Conservation (phyloP, 768 basidiomycete genomes). For the Peribolospora baueri region DNA sequence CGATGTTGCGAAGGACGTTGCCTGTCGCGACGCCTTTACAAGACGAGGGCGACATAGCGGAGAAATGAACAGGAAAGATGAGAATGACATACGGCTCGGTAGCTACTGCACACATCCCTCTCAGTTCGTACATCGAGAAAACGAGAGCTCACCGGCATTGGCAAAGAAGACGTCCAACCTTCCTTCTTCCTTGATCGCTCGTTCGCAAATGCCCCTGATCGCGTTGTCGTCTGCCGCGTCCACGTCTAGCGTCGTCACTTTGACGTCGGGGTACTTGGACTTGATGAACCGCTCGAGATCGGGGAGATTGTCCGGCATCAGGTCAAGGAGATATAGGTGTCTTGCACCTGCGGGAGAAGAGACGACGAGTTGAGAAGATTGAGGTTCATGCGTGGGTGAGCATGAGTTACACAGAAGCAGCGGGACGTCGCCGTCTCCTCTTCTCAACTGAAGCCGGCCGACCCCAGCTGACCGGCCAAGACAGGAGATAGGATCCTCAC, state of each 20-base stretch:
- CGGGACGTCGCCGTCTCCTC: slow-evolving; percentile 14
- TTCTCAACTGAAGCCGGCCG: neutral
- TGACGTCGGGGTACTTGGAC: slow-evolving; percentile 46
- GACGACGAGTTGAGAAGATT: neutral
- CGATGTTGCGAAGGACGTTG: slow-evolving; percentile 28
- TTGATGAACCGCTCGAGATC: slow-evolving; percentile 45
- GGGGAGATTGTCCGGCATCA: slow-evolving; percentile 39
- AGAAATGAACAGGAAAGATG: too few species aligned
- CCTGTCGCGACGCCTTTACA: slow-evolving; percentile 21
- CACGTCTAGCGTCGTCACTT: slow-evolving; percentile 52
- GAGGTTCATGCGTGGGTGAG: neutral
- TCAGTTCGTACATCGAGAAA: neutral
- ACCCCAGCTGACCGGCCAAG: neutral
- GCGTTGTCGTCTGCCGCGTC: slow-evolving; percentile 61
- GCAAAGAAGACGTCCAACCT: slow-evolving; percentile 84
- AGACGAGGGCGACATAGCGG: too few species aligned
- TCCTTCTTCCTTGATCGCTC: slow-evolving; percentile 54
- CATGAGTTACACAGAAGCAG: slow-evolving; percentile 6
- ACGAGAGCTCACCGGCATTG: slow-evolving; percentile 27
- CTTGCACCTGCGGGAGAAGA: slow-evolving; percentile 32
- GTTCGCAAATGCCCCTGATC: slow-evolving; percentile 43
- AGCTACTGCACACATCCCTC: too few species aligned
- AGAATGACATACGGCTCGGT: too few species aligned
- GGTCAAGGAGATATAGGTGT: slow-evolving; percentile 56
- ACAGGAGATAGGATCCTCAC: slow-evolving; percentile 18